Evolutionary conservation across 345 rosid genomes (phyloP).

Genomic region (Limnanthes douglasii): DNA sequence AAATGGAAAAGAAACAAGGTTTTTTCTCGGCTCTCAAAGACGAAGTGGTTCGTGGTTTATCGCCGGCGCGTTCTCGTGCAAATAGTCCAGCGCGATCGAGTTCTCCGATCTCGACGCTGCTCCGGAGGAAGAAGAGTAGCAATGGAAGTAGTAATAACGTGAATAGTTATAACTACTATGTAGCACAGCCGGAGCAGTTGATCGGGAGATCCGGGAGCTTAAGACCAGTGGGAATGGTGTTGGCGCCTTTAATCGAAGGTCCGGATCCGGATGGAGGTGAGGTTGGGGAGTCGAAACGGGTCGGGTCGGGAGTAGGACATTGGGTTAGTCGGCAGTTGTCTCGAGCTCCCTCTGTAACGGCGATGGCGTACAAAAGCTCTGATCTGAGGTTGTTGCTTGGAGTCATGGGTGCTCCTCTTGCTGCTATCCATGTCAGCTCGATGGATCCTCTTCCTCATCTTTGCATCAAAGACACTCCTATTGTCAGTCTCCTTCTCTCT

Average conservation of each 20-base stretch:
- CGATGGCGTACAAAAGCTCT: conserved; percentile 33
- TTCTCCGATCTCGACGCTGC: conserved; percentile 36
- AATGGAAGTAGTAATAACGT: conserved; percentile 8
- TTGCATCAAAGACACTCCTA: conserved; percentile 77
- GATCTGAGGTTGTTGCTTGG: conserved; percentile 79
- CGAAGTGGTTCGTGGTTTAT: conserved; percentile 70
- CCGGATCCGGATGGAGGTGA: conserved; percentile 74
- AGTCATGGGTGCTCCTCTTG: conserved; percentile 87
- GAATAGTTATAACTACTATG: conserved; percentile 12
- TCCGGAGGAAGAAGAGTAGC: conserved; percentile 27
- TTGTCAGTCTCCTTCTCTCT: conserved; percentile 30
- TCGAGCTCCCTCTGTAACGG: conserved; percentile 37
- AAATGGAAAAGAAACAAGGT: conserved; percentile 84
- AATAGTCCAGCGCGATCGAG: conserved; percentile 38
- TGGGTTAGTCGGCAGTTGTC: conserved; percentile 78
- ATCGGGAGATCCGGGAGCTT: conserved; percentile 66
- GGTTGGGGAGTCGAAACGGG: conserved; percentile 30
- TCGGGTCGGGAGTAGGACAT: conserved; percentile 67
- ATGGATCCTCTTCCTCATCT: conserved; percentile 75
- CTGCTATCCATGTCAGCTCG: conserved; percentile 59
- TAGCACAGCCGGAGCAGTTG: conserved; percentile 28
- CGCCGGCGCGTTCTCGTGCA: conserved; percentile 67
- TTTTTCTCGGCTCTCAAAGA: conserved; percentile 79
- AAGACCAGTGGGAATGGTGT: conserved; percentile 47
- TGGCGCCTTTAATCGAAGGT: conserved; percentile 75